Conservation (phyloP, 805 yeast genomes). For the Saccharomyces kudriavzevii region DNA sequence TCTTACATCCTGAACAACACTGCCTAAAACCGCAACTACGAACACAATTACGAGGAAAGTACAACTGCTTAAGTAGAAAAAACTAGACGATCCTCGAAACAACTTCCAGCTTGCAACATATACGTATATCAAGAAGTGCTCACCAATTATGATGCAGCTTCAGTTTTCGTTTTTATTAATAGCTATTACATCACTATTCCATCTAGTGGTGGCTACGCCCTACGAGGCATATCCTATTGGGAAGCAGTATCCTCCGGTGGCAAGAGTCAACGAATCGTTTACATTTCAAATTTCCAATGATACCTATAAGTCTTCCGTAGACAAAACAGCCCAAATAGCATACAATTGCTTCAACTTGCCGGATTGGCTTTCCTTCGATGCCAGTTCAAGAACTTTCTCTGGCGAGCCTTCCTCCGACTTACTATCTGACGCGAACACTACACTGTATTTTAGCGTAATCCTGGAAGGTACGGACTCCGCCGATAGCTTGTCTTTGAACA, state of each 20-base stretch:
- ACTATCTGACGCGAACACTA: conserved; percentile 33
- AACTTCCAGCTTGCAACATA: neutral
- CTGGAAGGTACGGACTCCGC: conserved; percentile 57
- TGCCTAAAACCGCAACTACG: neutral
- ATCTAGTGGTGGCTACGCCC: conserved; percentile 10
- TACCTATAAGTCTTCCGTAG: conserved; percentile 49
- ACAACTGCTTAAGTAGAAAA: neutral
- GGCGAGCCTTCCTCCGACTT: conserved; percentile 42
- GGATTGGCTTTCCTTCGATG: conserved; percentile 70
- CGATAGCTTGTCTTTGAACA: conserved; percentile 38
- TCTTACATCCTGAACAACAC: neutral
- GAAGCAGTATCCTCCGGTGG: conserved; percentile 83
- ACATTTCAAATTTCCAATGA: conserved; percentile 58
- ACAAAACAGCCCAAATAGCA: conserved; percentile 36
- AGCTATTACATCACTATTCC: neutral
- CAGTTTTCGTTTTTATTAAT: neutral
- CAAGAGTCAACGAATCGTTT: conserved; percentile 56
- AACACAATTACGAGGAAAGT: neutral
- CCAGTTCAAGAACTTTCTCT: conserved; percentile 46
- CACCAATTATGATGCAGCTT: neutral
- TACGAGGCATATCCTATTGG: conserved; percentile 32
- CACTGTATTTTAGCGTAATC: conserved; percentile 41
- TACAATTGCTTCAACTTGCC: conserved; percentile 61
- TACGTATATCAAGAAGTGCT: neutral
- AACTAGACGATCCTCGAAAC: neutral